Evolutionary conservation across 345 rosid genomes (phyloP).

Genomic region (Raphanus sativus): DNA sequence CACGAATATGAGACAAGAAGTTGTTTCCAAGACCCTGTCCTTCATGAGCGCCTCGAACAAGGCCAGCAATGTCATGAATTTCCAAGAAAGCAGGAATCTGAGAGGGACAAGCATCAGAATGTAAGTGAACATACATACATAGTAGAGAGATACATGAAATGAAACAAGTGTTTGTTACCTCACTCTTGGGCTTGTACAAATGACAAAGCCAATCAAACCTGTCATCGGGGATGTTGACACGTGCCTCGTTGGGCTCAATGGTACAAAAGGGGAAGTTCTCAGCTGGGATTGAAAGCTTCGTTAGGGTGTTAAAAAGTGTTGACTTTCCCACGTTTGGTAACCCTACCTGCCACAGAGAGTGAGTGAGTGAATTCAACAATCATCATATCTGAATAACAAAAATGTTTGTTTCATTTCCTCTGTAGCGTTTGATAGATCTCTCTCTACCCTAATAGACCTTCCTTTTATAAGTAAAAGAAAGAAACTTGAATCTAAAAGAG

Average conservation of each 20-base stretch:
- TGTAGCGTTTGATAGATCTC: background rate
- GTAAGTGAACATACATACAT: background rate
- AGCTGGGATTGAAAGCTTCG: slow-evolving; percentile 90
- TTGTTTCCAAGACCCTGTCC: slow-evolving; percentile 97
- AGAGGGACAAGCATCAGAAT: too few relatives aligned
- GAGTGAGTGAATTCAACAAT: background rate
- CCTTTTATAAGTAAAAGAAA: background rate
- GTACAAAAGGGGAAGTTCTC: slow-evolving; percentile 99
- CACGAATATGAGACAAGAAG: slow-evolving; percentile 96
- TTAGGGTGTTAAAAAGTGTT: slow-evolving; percentile 93
- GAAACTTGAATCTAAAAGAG: background rate
- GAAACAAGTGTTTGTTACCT: slow-evolving; percentile 39
- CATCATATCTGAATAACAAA: too few relatives aligned
- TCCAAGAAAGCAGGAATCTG: slow-evolving; percentile 93
- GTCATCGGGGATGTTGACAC: slow-evolving; percentile 88
- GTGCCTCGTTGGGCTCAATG: slow-evolving; percentile 94
- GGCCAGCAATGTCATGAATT: slow-evolving; percentile 97
- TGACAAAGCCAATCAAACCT: slow-evolving; percentile 95
- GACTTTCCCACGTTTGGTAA: slow-evolving; percentile 97
- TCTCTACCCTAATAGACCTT: background rate
- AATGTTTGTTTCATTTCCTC: background rate
- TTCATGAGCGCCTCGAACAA: slow-evolving; percentile 92
- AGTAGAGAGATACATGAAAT: background rate
- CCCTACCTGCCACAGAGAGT: slow-evolving; percentile 33
- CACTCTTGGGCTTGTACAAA: slow-evolving; percentile 79